Evolutionary conservation across 441 rosid species (phyloP).

Genomic region (Bruguiera hainesii): DNA sequence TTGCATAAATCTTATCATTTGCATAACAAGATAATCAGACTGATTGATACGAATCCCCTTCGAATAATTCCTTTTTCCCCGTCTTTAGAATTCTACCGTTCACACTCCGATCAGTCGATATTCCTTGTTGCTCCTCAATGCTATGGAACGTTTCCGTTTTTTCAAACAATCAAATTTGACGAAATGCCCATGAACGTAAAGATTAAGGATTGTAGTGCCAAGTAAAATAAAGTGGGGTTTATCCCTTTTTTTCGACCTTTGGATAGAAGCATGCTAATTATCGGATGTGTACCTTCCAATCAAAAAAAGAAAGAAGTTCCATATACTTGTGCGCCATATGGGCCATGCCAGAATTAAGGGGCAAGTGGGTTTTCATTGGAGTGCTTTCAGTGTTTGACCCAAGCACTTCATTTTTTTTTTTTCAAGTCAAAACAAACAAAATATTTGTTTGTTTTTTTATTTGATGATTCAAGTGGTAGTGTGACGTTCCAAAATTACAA

Average conservation of each 20-base stretch:
- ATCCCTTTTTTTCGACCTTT: background rate
- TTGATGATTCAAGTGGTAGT: too few species aligned
- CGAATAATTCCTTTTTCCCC: background rate
- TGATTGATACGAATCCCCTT: too few species aligned
- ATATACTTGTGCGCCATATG: background rate
- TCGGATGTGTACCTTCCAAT: slow-evolving; percentile 21
- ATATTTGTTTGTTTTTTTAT: too few species aligned
- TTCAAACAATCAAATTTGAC: slow-evolving; percentile 6
- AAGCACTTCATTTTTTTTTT: too few species aligned
- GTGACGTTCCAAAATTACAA: too few species aligned
- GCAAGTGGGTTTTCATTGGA: too few species aligned
- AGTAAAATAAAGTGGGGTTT: background rate
- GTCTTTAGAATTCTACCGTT: background rate
- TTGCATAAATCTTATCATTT: slow-evolving; percentile 35
- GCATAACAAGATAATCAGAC: slow-evolving; percentile 27
- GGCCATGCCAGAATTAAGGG: too few species aligned
- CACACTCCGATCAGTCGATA: background rate
- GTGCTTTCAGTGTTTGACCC: too few species aligned
- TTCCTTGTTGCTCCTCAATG: background rate
- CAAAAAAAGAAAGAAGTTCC: slow-evolving; percentile 7
- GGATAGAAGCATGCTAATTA: background rate
- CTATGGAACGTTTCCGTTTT: slow-evolving; percentile 3
- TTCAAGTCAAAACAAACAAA: too few species aligned
- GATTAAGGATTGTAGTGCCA: slow-evolving; percentile 1
- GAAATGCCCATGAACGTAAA: slow-evolving; percentile 12